These are phyloP conservation scores for Lasiodiplodia gonubiensis DNA, from an alignment of 2,329 filamentous ascomycete genomes.

Conservation along the genomic window DNA sequence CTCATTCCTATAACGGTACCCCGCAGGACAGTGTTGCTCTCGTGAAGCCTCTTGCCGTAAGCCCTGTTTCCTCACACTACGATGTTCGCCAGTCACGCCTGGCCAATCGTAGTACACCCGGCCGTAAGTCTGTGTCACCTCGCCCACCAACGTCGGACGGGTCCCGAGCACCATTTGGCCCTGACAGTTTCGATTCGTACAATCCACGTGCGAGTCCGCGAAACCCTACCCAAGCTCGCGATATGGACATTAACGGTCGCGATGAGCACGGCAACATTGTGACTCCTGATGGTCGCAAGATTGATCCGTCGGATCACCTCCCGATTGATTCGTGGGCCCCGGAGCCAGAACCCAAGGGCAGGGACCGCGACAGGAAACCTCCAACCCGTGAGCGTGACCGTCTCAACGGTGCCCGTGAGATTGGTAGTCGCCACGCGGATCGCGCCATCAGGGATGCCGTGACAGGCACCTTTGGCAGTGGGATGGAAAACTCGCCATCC, in stretches of 20 bases:
- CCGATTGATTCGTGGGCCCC: slow-evolving; percentile 79
- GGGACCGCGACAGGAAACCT: slow-evolving; percentile 39
- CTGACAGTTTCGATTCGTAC: slow-evolving; percentile 75
- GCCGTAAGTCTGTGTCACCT: slow-evolving; percentile 76
- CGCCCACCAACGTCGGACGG: slow-evolving; percentile 59
- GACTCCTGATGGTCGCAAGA: slow-evolving; percentile 74
- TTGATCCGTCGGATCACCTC: slow-evolving; percentile 81
- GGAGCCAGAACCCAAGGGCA: slow-evolving; percentile 71
- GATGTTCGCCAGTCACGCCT: slow-evolving; percentile 46
- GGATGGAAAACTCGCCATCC: neutral
- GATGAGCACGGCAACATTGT: slow-evolving; percentile 72
- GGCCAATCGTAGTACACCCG: slow-evolving; percentile 55
- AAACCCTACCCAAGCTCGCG: slow-evolving; percentile 40
- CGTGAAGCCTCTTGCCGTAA: slow-evolving; percentile 51
- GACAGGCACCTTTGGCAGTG: slow-evolving; percentile 3
- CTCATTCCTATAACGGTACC: slow-evolving; percentile 55
- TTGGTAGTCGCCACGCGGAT: slow-evolving; percentile 33
- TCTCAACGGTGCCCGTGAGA: slow-evolving; percentile 57
- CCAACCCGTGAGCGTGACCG: slow-evolving; percentile 53
- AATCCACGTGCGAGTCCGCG: slow-evolving; percentile 60
- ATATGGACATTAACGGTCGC: slow-evolving; percentile 41
- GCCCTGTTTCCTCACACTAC: slow-evolving; percentile 46
- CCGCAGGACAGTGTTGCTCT: slow-evolving; percentile 49
- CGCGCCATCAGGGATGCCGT: slow-evolving; percentile 26
- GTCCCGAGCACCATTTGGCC: slow-evolving; percentile 68